A percentile compares a stretch with the other conserved stretches of the same genome.
These are phyloP conservation scores for Fusarium haematococcum DNA, from an alignment of 2,329 filamentous ascomycete genomes.

Conservation along the genomic window DNA sequence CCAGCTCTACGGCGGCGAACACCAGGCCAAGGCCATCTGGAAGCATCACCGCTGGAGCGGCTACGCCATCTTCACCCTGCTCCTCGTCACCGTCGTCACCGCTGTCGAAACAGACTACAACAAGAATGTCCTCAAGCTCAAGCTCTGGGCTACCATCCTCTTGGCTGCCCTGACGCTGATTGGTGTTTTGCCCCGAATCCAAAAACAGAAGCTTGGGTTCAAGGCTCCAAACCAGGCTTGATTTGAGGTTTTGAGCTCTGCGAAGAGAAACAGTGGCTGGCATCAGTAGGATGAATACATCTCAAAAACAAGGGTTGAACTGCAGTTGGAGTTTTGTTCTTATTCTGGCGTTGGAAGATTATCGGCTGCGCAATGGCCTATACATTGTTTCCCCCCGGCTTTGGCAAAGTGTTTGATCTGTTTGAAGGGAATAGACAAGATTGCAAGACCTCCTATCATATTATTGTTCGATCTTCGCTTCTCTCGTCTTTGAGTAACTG, in stretches of 20 bases:
- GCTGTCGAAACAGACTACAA: conserved; percentile 84
- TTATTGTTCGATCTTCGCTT: not conserved
- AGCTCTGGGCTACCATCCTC: conserved; percentile 80
- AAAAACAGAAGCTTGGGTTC: conserved; percentile 81
- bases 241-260: not conserved
- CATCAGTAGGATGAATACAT: not conserved
- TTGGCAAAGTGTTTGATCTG: not conserved
- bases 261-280: not conserved
- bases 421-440: not conserved
- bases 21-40: conserved; percentile 84
- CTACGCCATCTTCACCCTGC: conserved; percentile 77
- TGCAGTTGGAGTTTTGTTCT: not conserved
- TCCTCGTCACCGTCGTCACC: conserved; percentile 79
- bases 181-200: conserved; percentile 82
- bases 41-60: conserved; percentile 88
- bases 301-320: not conserved
- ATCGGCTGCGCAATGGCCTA: not conserved
- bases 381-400: not conserved
- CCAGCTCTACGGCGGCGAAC: conserved; percentile 78
- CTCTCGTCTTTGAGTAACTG: not conserved
- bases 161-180: conserved; percentile 73
- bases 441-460: not conserved
- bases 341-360: not conserved
- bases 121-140: conserved; percentile 74
- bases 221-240: conserved; percentile 27